phyloP scores from a whole-genome alignment of 768 basidiomycete genomes.

The Phallus indusiatus region DNA sequence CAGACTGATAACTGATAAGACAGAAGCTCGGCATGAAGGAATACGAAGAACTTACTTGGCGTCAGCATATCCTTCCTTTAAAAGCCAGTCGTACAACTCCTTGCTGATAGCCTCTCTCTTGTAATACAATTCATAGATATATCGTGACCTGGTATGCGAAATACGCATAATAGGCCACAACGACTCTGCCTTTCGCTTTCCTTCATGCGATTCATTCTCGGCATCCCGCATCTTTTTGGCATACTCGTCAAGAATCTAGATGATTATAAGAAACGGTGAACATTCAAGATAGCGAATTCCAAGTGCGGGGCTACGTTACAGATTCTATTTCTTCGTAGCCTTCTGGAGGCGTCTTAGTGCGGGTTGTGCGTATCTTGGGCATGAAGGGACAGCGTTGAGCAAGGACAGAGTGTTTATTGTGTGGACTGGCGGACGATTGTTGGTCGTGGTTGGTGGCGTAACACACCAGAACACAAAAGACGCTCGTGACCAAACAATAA shows the following conservation, averaged over 20 bases:
- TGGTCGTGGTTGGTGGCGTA: background rate
- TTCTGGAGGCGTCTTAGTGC: conserved; percentile 91
- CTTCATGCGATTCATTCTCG: conserved; percentile 97
- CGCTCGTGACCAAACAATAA: conserved; percentile 1
- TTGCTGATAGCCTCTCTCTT: conserved; percentile 92
- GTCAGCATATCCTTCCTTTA: conserved; percentile 96
- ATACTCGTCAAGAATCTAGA: conserved; percentile 92
- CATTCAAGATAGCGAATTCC: no score
- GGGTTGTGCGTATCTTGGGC: conserved; percentile 89
- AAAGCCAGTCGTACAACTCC: conserved; percentile 93
- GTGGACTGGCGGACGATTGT: no score
- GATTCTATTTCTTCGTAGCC: conserved; percentile 91
- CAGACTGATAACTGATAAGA: conserved; percentile 43
- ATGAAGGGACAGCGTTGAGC: conserved; percentile 31
- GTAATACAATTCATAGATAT: conserved; percentile 98
- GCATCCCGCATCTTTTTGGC: conserved; percentile 99
- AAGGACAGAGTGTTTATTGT: no score
- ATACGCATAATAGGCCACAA: conserved; percentile 99
- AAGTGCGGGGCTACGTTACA: no score
- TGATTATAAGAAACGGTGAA: background rate
- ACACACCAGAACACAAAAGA: background rate
- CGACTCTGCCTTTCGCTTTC: conserved; percentile 89
- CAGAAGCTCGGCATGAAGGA: background rate
- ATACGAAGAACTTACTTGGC: conserved; percentile 58
- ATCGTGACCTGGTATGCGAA: conserved; percentile 89